Conservation (phyloP, 208 protist genomes). For the Leishmania gerbilli region DNA sequence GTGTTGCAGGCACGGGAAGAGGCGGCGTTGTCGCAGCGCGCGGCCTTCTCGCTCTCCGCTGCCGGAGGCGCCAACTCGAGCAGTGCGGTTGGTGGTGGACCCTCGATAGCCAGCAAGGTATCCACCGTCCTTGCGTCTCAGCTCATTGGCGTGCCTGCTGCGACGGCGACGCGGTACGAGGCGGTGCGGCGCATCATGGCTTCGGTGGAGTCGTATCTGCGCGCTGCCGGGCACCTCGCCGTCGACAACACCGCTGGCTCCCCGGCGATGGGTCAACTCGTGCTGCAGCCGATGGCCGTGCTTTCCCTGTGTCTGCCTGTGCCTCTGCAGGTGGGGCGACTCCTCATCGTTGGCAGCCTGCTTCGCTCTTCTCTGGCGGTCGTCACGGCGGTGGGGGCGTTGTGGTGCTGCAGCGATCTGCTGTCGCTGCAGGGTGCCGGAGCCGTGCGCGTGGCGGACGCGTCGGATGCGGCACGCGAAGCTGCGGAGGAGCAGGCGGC, state of each 20-base stretch:
- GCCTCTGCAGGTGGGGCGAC: conserved; percentile 47
- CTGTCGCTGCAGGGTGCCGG: conserved; percentile 32
- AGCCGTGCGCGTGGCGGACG: conserved; percentile 15
- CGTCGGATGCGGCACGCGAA: conserved; percentile 13
- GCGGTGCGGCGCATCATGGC: conserved; percentile 52
- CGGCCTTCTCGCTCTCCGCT: conserved; percentile 1
- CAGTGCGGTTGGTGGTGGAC: neutral
- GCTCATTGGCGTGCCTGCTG: conserved; percentile 57
- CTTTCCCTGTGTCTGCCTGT: conserved; percentile 47
- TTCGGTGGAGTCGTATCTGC: conserved; percentile 54
- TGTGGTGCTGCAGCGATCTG: conserved; percentile 65
- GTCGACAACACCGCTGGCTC: conserved; percentile 5
- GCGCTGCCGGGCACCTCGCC: conserved; percentile 54
- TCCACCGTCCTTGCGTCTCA: conserved; percentile 30
- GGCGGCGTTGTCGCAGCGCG: conserved; percentile 29
- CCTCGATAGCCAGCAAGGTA: conserved; percentile 19
- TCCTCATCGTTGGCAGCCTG: conserved; percentile 48
- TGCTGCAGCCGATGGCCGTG: conserved; percentile 55
- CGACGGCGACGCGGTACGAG: conserved; percentile 69
- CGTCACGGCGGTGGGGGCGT: conserved; percentile 57
- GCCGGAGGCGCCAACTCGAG: neutral
- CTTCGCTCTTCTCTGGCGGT: conserved; percentile 56
- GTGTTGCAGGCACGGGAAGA: conserved; percentile 72
- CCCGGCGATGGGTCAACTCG: conserved; percentile 11
- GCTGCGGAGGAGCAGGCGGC: conserved; percentile 30